phyloP scores from a whole-genome alignment of 2,329 filamentous ascomycete species.

The Fusarium sp. region DNA sequence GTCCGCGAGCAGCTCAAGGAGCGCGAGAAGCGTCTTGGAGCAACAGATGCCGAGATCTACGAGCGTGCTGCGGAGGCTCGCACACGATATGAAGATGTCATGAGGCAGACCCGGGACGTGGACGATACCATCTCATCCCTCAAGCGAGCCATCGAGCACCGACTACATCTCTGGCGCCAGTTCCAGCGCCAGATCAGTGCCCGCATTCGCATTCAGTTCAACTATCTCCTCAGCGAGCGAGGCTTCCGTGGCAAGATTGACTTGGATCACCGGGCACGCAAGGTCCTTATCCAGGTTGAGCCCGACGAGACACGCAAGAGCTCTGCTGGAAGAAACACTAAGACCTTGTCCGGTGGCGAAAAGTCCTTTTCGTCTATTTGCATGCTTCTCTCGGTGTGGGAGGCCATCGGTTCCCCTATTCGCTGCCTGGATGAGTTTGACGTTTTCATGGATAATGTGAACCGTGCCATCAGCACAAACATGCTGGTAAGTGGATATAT shows the following conservation, averaged over 20 bases:
- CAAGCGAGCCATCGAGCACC: conserved; percentile 73
- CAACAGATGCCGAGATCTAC: conserved; percentile 73
- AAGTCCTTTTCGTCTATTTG: conserved; percentile 99
- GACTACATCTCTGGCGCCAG: conserved; percentile 79
- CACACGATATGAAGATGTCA: conserved; percentile 58
- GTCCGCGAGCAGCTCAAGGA: conserved; percentile 70
- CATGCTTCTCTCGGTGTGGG: conserved; percentile 92
- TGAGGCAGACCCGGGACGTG: conserved; percentile 55
- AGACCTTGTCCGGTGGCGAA: conserved; percentile 93
- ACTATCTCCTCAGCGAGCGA: conserved; percentile 88
- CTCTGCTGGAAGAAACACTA: conserved; percentile 82
- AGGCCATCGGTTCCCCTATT: conserved; percentile 96
- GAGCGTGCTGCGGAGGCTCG: conserved; percentile 58
- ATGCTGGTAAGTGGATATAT: conserved; percentile 78
- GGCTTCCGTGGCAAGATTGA: conserved; percentile 86
- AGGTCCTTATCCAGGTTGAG: conserved; percentile 82
- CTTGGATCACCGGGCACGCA: conserved; percentile 80
- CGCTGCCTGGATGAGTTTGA: conserved; percentile 98
- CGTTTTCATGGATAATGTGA: conserved; percentile 99
- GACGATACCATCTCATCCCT: conserved; percentile 58
- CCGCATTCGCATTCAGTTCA: conserved; percentile 88
- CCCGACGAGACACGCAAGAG: conserved; percentile 77
- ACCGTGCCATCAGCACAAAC: conserved; percentile 90
- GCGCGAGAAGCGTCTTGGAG: conserved; percentile 70
- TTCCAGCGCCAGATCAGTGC: conserved; percentile 89